Conservation (phyloP, 2,329 filamentous ascomycete genomes). For the Trichoderma atrobrunneum region DNA sequence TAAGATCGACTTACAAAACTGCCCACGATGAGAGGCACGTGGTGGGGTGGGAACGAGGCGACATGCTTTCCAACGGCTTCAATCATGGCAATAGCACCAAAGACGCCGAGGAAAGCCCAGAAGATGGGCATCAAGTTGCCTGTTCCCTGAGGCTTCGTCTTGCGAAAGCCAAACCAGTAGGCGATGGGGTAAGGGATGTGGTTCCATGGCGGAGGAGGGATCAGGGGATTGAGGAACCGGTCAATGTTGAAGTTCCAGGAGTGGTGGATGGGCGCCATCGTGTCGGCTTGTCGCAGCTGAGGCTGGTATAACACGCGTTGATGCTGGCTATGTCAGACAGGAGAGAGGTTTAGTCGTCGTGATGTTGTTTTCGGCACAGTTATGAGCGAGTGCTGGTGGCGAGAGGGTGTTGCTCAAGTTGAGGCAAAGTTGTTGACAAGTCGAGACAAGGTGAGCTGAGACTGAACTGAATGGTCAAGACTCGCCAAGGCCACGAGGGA, state of each 20-base stretch:
- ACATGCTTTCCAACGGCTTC: constrained; percentile 55
- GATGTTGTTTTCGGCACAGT: neutral
- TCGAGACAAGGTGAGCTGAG: neutral
- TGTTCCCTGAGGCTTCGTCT: constrained; percentile 34
- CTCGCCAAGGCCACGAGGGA: neutral
- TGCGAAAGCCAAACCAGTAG: constrained; percentile 65
- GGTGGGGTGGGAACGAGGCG: constrained; percentile 49
- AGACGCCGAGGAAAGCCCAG: constrained; percentile 65
- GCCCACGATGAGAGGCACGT: constrained; percentile 61
- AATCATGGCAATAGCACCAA: constrained; percentile 59
- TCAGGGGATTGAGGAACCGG: constrained; percentile 65
- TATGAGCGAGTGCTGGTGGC: neutral
- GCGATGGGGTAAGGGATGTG: constrained; percentile 64
- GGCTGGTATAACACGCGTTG: neutral
- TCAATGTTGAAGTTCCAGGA: constrained; percentile 71
- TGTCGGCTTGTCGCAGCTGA: neutral
- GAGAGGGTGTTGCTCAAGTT: neutral
- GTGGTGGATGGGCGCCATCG: constrained; percentile 20
- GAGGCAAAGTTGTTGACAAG: neutral
- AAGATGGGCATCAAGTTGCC: constrained; percentile 59
- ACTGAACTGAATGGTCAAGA: neutral
- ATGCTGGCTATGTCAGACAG: neutral
- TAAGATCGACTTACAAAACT: constrained; percentile 59
- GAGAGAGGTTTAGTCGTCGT: neutral
- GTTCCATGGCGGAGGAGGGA: constrained; percentile 64